phyloP scores from a whole-genome alignment of 345 rosid genomes.

The Leavenworthia alabamica region DNA sequence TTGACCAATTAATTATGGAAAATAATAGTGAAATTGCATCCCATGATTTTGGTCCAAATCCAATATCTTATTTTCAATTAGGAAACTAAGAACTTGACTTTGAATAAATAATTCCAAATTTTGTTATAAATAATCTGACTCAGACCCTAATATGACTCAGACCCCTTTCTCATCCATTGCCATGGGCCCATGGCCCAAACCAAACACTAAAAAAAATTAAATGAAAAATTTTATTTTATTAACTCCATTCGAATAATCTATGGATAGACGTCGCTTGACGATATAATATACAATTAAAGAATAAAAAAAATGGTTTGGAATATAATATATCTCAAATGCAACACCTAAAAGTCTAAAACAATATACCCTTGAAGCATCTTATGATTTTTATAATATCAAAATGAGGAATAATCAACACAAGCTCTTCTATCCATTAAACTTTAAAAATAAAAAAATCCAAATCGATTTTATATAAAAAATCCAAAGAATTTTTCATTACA shows the following conservation, averaged over 20 bases:
- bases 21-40: slow-evolving; percentile 1
- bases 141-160: no score
- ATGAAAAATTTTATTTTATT: no score
- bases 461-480: background rate
- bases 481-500: background rate
- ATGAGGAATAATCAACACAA: slow-evolving; percentile 18
- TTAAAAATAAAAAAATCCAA: background rate
- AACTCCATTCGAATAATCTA: background rate
- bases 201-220: no score
- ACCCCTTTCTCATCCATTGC: no score
- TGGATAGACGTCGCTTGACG: background rate
- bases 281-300: background rate
- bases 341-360: slow-evolving; percentile 9
- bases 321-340: slow-evolving; percentile 15
- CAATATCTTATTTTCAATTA: slow-evolving; percentile 8
- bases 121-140: no score
- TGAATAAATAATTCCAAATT: no score
- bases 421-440: background rate
- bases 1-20: background rate
- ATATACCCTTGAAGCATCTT: slow-evolving; percentile 21
- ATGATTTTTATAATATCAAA: background rate
- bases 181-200: no score
- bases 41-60: background rate
- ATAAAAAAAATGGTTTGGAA: background rate
- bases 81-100: background rate